Percentiles rank a stretch among this genome's conserved stretches.
phyloP scores from a whole-genome alignment of 371 early-diverging fungal genomes.

The Mortierella sp. region DNA sequence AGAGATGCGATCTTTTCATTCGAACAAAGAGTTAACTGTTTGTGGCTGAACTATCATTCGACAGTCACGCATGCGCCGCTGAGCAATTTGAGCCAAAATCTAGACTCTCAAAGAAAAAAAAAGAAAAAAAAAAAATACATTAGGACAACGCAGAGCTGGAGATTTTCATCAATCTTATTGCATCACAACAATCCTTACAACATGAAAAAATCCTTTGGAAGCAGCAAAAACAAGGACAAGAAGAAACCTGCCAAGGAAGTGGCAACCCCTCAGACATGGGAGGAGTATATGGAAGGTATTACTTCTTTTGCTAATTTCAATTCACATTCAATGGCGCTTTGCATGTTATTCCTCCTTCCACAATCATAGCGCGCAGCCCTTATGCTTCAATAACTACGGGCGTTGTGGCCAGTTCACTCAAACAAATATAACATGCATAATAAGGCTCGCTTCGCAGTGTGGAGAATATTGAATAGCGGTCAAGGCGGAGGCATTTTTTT shows the following conservation, averaged over 20 bases:
- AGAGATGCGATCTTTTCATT: background rate
- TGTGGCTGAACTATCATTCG: background rate
- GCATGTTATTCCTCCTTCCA: too few relatives aligned
- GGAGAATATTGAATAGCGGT: too few relatives aligned
- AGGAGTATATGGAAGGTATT: conserved; percentile 57
- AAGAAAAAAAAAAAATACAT: background rate
- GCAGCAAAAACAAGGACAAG: conserved; percentile 50
- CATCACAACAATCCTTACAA: background rate
- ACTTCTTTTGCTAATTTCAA: background rate
- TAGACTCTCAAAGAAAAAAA: background rate
- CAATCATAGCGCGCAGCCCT: too few relatives aligned
- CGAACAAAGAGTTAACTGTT: background rate
- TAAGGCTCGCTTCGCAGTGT: too few relatives aligned
- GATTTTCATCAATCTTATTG: background rate
- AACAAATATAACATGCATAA: too few relatives aligned
- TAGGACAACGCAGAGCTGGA: too few relatives aligned
- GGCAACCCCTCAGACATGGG: conserved; percentile 46
- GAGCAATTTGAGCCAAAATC: background rate
- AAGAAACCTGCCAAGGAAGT: conserved; percentile 41
- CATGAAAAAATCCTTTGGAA: conserved; percentile 36
- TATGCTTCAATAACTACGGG: too few relatives aligned
- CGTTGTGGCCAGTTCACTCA: too few relatives aligned
- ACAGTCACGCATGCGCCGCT: background rate
- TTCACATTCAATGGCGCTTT: background rate
- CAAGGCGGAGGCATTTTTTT: too few relatives aligned